A percentile compares a stretch with the other conserved stretches of the same genome.
Conservation (phyloP, 2,329 filamentous ascomycete genomes). For the Diplocarpon rosae region DNA sequence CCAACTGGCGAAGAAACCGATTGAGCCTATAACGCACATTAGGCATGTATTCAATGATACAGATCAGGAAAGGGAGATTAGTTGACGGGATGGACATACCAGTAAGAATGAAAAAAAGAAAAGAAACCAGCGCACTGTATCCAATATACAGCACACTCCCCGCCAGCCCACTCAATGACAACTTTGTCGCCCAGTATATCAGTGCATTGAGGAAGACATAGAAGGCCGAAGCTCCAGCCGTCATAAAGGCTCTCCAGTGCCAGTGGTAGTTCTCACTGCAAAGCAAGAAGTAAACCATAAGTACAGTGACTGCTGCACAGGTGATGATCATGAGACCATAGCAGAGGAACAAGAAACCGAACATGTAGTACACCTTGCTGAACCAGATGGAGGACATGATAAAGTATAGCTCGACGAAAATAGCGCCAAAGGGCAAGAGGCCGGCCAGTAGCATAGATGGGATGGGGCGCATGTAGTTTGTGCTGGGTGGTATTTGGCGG, state of each 20-base stretch:
- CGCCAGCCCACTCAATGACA: slow-evolving; percentile 74
- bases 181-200: slow-evolving; percentile 80
- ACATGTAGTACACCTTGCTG: slow-evolving; percentile 99
- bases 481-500: slow-evolving; percentile 79
- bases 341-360: slow-evolving; percentile 95
- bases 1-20: slow-evolving; percentile 93
- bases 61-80: background rate
- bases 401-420: slow-evolving; percentile 97
- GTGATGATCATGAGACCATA: slow-evolving; percentile 97
- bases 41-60: slow-evolving; percentile 1
- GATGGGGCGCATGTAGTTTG: slow-evolving; percentile 72
- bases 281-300: slow-evolving; percentile 93
- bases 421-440: slow-evolving; percentile 86
- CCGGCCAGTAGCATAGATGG: slow-evolving; percentile 89
- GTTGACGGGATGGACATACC: slow-evolving; percentile 49
- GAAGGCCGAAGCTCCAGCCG: slow-evolving; percentile 76
- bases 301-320: slow-evolving; percentile 78
- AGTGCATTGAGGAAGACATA: slow-evolving; percentile 91
- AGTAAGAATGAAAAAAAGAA: slow-evolving; percentile 86
- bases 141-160: slow-evolving; percentile 87
- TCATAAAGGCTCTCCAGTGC: slow-evolving; percentile 94
- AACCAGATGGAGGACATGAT: slow-evolving; percentile 99
- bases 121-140: slow-evolving; percentile 81
- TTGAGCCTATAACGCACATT: slow-evolving; percentile 54
- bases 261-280: slow-evolving; percentile 97